These are phyloP conservation scores for Neonectria coccinea DNA, from an alignment of 2,329 filamentous ascomycete species.

Conservation along the genomic window DNA sequence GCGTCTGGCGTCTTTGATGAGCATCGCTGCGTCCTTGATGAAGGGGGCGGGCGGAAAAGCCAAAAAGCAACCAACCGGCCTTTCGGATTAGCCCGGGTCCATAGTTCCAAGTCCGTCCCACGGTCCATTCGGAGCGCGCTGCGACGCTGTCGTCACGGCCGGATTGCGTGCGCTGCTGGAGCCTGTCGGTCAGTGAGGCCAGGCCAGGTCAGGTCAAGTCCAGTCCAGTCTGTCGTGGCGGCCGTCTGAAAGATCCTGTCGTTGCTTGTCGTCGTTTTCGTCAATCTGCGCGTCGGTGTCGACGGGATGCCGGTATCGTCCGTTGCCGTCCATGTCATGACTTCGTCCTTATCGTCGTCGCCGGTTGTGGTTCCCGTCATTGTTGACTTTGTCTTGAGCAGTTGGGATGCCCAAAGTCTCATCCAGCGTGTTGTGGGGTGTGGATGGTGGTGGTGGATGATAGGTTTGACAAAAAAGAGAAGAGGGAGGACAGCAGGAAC, in stretches of 20 bases:
- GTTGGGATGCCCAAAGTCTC: not conserved
- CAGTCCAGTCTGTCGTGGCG: conserved; percentile 15
- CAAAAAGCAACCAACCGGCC: conserved; percentile 42
- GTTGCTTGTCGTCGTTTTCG: conserved; percentile 37
- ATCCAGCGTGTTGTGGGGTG: conserved; percentile 30
- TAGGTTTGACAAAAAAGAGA: conserved; percentile 40
- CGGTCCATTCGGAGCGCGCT: conserved; percentile 39
- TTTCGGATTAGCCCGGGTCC: conserved; percentile 38
- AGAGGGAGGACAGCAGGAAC: conserved; percentile 42
- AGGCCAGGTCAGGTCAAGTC: conserved; percentile 24
- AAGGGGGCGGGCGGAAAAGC: conserved; percentile 30
- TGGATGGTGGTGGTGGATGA: conserved; percentile 29
- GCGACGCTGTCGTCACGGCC: conserved; percentile 41
- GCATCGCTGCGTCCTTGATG: conserved; percentile 16
- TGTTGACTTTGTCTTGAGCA: not conserved
- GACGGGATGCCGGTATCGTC: conserved; percentile 23
- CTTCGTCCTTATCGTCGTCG: conserved; percentile 6
- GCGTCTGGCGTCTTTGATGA: conserved; percentile 27
- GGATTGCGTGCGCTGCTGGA: conserved; percentile 44
- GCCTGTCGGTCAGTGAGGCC: conserved; percentile 37
- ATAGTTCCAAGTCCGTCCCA: conserved; percentile 44
- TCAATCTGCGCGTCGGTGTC: conserved; percentile 29
- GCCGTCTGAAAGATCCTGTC: conserved; percentile 35
- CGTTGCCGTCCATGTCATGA: conserved; percentile 16
- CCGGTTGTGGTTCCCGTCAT: not conserved